A percentile compares a stretch with the other conserved stretches of the same genome.
phyloP scores from a whole-genome alignment of 1,284 basidiomycete species.

The Tremellales sp. region DNA sequence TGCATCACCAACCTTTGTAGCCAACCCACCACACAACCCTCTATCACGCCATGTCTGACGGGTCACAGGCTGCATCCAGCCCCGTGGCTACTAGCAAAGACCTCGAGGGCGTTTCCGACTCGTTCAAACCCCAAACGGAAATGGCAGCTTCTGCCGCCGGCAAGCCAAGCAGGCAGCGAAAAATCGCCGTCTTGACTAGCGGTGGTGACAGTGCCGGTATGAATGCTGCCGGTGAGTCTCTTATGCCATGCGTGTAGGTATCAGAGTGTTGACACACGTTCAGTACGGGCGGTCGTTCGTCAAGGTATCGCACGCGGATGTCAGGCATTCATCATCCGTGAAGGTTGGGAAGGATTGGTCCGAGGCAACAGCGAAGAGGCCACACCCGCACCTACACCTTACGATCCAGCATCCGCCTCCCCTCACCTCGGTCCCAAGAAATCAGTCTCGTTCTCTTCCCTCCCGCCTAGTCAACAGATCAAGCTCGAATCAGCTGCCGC shows the following conservation, averaged over 20 bases:
- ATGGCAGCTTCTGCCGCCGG: background rate
- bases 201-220: conserved; percentile 97
- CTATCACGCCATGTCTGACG: too few species aligned
- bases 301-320: conserved; percentile 87
- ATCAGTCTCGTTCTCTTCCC: conserved; percentile 33
- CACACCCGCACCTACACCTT: conserved; percentile 29
- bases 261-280: background rate
- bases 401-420: conserved; percentile 19
- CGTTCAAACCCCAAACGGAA: conserved; percentile 5
- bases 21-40: too few species aligned
- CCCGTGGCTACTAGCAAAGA: conserved; percentile 21
- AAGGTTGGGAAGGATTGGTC: conserved; percentile 93
- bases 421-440: conserved; percentile 23
- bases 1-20: too few species aligned
- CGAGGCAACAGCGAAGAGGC: conserved; percentile 52
- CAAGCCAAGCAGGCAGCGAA: conserved; percentile 35
- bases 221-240: conserved; percentile 67
- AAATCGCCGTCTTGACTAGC: conserved; percentile 87
- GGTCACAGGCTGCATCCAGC: too few species aligned
- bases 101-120: conserved; percentile 25
- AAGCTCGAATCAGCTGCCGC: conserved; percentile 18
- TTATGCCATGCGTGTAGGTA: background rate
- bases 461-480: conserved; percentile 37
- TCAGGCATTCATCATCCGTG: conserved; percentile 87
- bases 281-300: conserved; percentile 82